These are phyloP conservation scores for Cicer cuneatum DNA, from an alignment of 306 rosid genomes.

Conservation along the genomic window DNA sequence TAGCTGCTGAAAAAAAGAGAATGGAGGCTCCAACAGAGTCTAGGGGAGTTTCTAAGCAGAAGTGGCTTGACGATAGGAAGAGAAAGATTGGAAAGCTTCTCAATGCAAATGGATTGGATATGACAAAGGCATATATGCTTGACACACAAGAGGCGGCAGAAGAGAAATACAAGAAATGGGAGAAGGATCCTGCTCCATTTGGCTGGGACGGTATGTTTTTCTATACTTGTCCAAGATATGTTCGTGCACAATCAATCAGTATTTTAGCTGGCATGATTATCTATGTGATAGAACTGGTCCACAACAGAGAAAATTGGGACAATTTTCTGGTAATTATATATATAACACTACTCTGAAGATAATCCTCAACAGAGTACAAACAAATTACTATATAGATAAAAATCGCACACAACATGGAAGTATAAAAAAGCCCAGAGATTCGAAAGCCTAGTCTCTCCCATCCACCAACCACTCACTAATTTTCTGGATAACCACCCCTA, in stretches of 20 bases:
- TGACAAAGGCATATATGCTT: conserved; percentile 87
- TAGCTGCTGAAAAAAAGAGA: conserved; percentile 90
- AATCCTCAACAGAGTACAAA: no score
- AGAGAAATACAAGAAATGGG: conserved; percentile 94
- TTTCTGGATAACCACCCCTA: no score
- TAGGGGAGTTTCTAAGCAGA: conserved; percentile 93
- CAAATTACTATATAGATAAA: no score
- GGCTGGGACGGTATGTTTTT: conserved; percentile 92
- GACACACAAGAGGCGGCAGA: conserved; percentile 94
- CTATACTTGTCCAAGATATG: conserved; percentile 14
- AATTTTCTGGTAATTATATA: no score
- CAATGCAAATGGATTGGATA: conserved; percentile 93
- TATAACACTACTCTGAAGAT: no score
- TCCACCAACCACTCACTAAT: no score
- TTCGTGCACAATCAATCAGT: not conserved
- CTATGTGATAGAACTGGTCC: not conserved
- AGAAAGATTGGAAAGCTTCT: conserved; percentile 88
- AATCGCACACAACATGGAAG: no score
- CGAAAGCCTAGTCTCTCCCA: no score
- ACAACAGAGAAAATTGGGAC: no score
- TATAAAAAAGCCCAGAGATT: no score
- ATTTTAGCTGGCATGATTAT: conserved; percentile 21
- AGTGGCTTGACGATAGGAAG: conserved; percentile 97
- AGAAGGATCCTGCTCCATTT: conserved; percentile 91
- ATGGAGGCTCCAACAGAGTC: conserved; percentile 93